A percentile compares a stretch with the other conserved stretches of the same genome.
Conservation (phyloP, 2,329 filamentous ascomycete genomes). For the Penicillium sp. region DNA sequence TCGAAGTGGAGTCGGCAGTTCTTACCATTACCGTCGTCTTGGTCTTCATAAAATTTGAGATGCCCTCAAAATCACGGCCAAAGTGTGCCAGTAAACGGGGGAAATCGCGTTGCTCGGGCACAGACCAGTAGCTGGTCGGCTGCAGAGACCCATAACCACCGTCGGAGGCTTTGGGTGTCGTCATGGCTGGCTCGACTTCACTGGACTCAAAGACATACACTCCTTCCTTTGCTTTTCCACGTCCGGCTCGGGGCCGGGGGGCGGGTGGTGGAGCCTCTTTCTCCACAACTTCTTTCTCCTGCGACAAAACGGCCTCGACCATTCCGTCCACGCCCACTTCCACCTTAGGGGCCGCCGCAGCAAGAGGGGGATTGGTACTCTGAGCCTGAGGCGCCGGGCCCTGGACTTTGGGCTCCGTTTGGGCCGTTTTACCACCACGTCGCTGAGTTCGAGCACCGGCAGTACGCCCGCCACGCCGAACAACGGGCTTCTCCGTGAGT, state of each 20-base stretch:
- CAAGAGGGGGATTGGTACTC: slow-evolving; percentile 23
- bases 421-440: slow-evolving; percentile 38
- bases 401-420: slow-evolving; percentile 34
- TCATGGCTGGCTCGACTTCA: slow-evolving; percentile 33
- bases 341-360: slow-evolving; percentile 32
- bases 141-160: slow-evolving; percentile 45
- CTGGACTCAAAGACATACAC: slow-evolving; percentile 43
- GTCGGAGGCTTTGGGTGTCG: slow-evolving; percentile 31
- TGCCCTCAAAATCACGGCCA: slow-evolving; percentile 53
- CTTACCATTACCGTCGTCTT: slow-evolving; percentile 58
- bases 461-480: slow-evolving; percentile 40
- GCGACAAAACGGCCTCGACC: slow-evolving; percentile 25
- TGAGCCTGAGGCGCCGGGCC: slow-evolving; percentile 14
- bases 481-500: slow-evolving; percentile 38
- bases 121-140: slow-evolving; percentile 57
- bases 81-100: slow-evolving; percentile 51
- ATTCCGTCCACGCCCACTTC: slow-evolving; percentile 27
- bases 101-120: slow-evolving; percentile 54
- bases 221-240: slow-evolving; percentile 39
- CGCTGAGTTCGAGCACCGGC: slow-evolving; percentile 42
- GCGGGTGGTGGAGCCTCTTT: slow-evolving; percentile 29
- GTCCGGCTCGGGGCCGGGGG: slow-evolving; percentile 34
- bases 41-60: slow-evolving; percentile 55
- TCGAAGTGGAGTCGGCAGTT: not conserved
- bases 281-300: slow-evolving; percentile 33